A percentile compares a stretch with the other conserved stretches of the same genome.
These are phyloP conservation scores for Lentinula sp. DNA, from an alignment of 768 basidiomycete species.

Conservation along the genomic window DNA sequence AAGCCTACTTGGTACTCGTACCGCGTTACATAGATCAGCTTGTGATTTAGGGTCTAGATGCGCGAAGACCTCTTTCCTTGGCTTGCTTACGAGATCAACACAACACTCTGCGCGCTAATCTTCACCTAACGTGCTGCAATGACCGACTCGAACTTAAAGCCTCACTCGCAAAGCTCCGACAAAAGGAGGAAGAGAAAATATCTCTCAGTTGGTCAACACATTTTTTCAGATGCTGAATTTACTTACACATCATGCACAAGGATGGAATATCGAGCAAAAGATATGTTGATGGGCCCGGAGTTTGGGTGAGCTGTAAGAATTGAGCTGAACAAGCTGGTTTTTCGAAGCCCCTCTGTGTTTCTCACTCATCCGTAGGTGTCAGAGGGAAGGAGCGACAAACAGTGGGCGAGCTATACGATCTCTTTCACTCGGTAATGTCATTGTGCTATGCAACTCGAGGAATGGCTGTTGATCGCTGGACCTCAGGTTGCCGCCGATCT, in stretches of 20 bases:
- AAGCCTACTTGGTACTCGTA: too few species aligned
- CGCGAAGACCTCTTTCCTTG: too few species aligned
- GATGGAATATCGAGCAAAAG: conserved; percentile 65
- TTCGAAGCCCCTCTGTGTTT: not conserved
- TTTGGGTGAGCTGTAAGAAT: conserved; percentile 72
- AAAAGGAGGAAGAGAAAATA: conserved; percentile 41
- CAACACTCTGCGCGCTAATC: too few species aligned
- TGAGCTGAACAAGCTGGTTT: too few species aligned
- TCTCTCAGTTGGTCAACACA: conserved; percentile 34
- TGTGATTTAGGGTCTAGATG: too few species aligned
- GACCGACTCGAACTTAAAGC: conserved; percentile 10
- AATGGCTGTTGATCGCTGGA: not conserved
- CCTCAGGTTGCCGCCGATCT: conserved; percentile 62
- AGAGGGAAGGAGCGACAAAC: conserved; percentile 81
- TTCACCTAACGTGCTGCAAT: not conserved
- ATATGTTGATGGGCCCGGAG: conserved; percentile 70
- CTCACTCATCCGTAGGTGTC: conserved; percentile 33
- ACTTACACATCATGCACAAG: conserved; percentile 22
- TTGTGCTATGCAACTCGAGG: not conserved
- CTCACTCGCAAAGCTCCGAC: conserved; percentile 18
- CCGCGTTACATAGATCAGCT: too few species aligned
- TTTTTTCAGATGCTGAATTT: not conserved
- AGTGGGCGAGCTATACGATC: conserved; percentile 68
- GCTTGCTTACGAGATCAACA: too few species aligned
- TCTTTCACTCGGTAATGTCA: conserved; percentile 66